Conservation (phyloP, 2,329 filamentous ascomycete species). For the Exophiala dermatitidis region DNA sequence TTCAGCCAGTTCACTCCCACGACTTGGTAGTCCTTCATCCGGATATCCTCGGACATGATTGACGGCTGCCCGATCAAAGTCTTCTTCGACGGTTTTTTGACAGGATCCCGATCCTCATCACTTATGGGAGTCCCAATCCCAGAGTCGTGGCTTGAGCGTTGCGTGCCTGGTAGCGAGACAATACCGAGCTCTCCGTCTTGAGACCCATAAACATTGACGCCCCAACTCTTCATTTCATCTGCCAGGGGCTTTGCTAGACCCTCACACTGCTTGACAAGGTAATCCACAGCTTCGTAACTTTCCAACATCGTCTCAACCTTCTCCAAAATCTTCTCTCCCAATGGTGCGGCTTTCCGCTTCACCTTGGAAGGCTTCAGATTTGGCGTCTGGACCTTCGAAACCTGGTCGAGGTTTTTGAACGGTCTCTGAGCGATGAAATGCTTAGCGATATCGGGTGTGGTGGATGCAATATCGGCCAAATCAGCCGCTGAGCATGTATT, state of each 20-base stretch:
- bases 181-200: constrained; percentile 56
- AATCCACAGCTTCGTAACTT: constrained; percentile 75
- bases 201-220: constrained; percentile 56
- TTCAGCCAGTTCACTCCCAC: constrained; percentile 93
- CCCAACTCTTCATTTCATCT: constrained; percentile 60
- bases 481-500: constrained; percentile 70
- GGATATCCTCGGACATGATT: constrained; percentile 65
- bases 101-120: constrained; percentile 42
- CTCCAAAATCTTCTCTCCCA: constrained; percentile 62
- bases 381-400: constrained; percentile 56
- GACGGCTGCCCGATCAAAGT: constrained; percentile 60
- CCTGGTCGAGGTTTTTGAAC: constrained; percentile 59
- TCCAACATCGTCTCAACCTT: constrained; percentile 65
- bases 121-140: constrained; percentile 57
- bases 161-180: constrained; percentile 45
- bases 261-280: constrained; percentile 70
- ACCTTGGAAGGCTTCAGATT: constrained; percentile 47
- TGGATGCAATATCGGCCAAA: constrained; percentile 72
- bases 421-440: constrained; percentile 67
- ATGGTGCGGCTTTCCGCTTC: constrained; percentile 44
- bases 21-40: constrained; percentile 87
- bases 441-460: constrained; percentile 62
- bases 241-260: constrained; percentile 60
- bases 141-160: constrained; percentile 51
- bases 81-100: constrained; percentile 30